Conservation (phyloP, 306 rosid species). For the Quercus aquifolioides region DNA sequence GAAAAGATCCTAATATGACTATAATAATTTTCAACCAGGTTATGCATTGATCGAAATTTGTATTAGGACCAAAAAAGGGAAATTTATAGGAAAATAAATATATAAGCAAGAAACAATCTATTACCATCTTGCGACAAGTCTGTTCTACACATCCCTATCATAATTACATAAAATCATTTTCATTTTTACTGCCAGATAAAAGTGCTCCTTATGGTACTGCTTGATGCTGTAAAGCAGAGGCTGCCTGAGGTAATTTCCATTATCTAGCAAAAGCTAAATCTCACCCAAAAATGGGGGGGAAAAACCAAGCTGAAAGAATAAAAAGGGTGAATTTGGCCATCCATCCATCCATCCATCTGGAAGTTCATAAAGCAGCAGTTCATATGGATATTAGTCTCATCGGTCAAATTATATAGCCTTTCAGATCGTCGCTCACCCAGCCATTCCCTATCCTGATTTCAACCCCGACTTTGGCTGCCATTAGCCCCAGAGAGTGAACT, state of each 20-base stretch:
- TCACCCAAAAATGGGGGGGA: background rate
- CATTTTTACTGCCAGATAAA: conserved; percentile 3
- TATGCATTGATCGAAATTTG: too few species aligned
- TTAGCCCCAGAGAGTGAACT: conserved; percentile 39
- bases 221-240: background rate
- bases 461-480: conserved; percentile 38
- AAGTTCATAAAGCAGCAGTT: background rate
- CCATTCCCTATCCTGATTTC: conserved; percentile 35
- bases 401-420: background rate
- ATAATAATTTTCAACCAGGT: too few species aligned
- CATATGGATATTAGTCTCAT: background rate
- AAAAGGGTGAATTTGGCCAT: background rate
- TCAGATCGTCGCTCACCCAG: conserved; percentile 1
- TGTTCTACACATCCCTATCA: conserved; percentile 13
- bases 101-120: background rate
- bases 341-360: conserved; percentile 14
- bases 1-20: too few species aligned
- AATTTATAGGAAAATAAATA: background rate
- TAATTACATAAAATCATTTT: conserved; percentile 10
- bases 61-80: background rate
- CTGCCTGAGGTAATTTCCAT: too few species aligned
- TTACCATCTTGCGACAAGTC: conserved; percentile 11
- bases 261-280: background rate
- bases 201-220: conserved; percentile 4
- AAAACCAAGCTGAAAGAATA: background rate